These are phyloP conservation scores for Fusarium paranaense DNA, from an alignment of 2,329 filamentous ascomycete genomes.

Conservation along the genomic window DNA sequence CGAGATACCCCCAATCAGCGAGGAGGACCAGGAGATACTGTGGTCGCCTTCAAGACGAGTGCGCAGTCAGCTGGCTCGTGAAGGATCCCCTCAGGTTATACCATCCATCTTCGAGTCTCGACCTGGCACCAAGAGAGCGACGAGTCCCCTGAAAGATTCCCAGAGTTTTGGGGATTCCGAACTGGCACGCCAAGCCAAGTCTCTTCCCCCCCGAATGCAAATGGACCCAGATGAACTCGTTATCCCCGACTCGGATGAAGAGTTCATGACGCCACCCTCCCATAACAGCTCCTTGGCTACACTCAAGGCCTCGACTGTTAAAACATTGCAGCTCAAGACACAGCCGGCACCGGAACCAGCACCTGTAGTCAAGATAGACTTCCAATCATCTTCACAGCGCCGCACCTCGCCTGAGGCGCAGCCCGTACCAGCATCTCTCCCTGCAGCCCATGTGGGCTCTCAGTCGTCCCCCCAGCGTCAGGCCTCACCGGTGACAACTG, in stretches of 20 bases:
- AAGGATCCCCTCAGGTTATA: constrained; percentile 12
- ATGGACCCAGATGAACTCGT: constrained; percentile 49
- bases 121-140: constrained; percentile 12
- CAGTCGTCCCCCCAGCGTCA: constrained; percentile 17
- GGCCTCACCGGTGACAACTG: constrained; percentile 22
- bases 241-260: constrained; percentile 69
- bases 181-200: background rate
- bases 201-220: background rate
- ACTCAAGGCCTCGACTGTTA: constrained; percentile 4
- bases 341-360: background rate
- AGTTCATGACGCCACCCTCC: constrained; percentile 56
- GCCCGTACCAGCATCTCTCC: background rate
- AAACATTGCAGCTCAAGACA: background rate
- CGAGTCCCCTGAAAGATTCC: constrained; percentile 14
- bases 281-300: constrained; percentile 33
- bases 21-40: constrained; percentile 34
- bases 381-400: constrained; percentile 23
- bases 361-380: background rate
- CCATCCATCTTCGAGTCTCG: constrained; percentile 7
- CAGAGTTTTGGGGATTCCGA: constrained; percentile 11
- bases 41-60: constrained; percentile 45
- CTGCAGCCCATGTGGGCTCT: background rate
- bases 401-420: constrained; percentile 18
- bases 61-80: constrained; percentile 23
- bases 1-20: constrained; percentile 19